These are phyloP conservation scores for Rhodotorula sp. DNA, from an alignment of 1,284 basidiomycete species.

Conservation along the genomic window DNA sequence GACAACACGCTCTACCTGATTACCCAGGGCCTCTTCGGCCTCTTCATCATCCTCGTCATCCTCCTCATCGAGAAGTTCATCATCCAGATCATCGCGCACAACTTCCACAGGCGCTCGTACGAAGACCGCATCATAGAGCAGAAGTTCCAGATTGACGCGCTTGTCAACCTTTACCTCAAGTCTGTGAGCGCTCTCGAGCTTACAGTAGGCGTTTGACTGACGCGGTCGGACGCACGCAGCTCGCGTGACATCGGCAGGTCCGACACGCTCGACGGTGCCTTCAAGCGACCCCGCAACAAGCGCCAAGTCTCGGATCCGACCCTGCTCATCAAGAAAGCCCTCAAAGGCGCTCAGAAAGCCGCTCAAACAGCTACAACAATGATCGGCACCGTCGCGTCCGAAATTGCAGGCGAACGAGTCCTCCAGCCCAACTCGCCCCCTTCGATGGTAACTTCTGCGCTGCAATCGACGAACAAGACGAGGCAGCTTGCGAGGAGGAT, in stretches of 20 bases:
- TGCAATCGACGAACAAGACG: slow-evolving; percentile 77
- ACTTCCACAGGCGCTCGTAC: slow-evolving; percentile 81
- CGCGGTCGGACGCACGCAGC: background rate
- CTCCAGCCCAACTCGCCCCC: slow-evolving; percentile 83
- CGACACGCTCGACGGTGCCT: slow-evolving; percentile 60
- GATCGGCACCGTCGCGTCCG: slow-evolving; percentile 52
- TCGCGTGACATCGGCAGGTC: slow-evolving; percentile 56
- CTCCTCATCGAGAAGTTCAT: slow-evolving; percentile 79
- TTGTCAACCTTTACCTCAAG: slow-evolving; percentile 75
- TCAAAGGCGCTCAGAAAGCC: slow-evolving; percentile 67
- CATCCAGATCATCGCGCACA: slow-evolving; percentile 73
- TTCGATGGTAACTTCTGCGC: slow-evolving; percentile 73
- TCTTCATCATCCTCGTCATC: slow-evolving; percentile 68
- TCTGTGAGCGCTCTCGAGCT: background rate
- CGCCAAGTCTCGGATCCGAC: slow-evolving; percentile 56
- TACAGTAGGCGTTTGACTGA: background rate
- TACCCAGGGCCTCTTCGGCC: slow-evolving; percentile 68
- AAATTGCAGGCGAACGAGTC: slow-evolving; percentile 62
- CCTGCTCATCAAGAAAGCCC: slow-evolving; percentile 65
- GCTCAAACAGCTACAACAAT: slow-evolving; percentile 50
- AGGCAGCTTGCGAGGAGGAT: slow-evolving; percentile 76
- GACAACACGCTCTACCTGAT: slow-evolving; percentile 55
- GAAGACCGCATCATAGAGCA: slow-evolving; percentile 77
- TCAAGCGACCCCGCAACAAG: slow-evolving; percentile 49
- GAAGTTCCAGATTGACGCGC: slow-evolving; percentile 70